phyloP scores from a whole-genome alignment of 1,284 basidiomycete genomes.

The Ceratobasidium sp. region DNA sequence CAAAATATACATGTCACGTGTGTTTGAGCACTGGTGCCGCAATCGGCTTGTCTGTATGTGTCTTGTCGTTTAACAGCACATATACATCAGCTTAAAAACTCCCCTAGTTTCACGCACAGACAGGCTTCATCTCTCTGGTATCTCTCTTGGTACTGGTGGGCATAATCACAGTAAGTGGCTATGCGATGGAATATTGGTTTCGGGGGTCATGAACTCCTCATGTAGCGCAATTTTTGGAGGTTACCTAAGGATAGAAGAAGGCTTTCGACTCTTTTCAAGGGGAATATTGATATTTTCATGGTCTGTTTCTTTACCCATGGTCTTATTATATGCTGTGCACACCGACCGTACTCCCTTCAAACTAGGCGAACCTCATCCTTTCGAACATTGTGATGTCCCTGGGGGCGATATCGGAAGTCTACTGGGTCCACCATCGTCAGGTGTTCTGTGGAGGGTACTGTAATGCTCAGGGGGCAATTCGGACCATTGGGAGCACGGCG shows the following conservation, averaged over 20 bases:
- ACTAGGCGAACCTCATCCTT: constrained; percentile 8
- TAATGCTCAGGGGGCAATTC: constrained; percentile 4
- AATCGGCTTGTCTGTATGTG: constrained; percentile 9
- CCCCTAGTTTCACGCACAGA: constrained; percentile 18
- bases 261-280: background rate
- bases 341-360: background rate
- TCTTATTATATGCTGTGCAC: background rate
- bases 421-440: constrained; percentile 9
- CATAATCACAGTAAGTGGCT: background rate
- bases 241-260: background rate
- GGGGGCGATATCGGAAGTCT: constrained; percentile 7
- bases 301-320: background rate
- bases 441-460: constrained; percentile 13
- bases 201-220: background rate
- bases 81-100: background rate
- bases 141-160: background rate
- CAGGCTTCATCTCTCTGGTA: background rate
- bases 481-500: constrained; percentile 3
- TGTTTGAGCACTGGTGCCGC: constrained; percentile 22
- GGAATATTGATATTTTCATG: constrained; percentile 28
- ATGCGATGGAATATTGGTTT: background rate
- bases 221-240: constrained; percentile 1
- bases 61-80: background rate
- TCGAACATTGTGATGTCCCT: constrained; percentile 21
- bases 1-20: constrained; percentile 4